These are phyloP conservation scores for Aspergillus kassunensis DNA, from an alignment of 495 filamentous ascomycete species.

Conservation along the genomic window DNA sequence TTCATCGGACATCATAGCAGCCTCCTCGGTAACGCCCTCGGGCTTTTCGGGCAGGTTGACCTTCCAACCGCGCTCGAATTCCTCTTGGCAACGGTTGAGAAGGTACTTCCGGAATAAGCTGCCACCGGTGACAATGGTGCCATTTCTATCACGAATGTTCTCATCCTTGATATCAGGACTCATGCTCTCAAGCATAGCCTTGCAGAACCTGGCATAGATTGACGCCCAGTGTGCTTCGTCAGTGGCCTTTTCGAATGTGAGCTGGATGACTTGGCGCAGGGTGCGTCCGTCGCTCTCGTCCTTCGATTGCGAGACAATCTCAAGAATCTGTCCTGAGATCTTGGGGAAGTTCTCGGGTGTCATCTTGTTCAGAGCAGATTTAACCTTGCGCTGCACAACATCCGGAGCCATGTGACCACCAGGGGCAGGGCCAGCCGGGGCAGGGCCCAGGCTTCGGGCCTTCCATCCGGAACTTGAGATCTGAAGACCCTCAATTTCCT, in stretches of 20 bases:
- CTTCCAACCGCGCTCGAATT: slow-evolving; percentile 99
- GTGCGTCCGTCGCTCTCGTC: slow-evolving; percentile 92
- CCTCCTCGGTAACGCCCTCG: slow-evolving; percentile 70
- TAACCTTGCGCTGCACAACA: slow-evolving; percentile 97
- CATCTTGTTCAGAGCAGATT: slow-evolving; percentile 99
- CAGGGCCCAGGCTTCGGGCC: slow-evolving; percentile 62
- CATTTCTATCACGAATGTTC: slow-evolving; percentile 79
- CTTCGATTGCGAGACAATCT: slow-evolving; percentile 91
- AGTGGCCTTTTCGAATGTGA: slow-evolving; percentile 98
- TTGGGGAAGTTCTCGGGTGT: slow-evolving; percentile 98
- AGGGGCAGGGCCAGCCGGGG: slow-evolving; percentile 50
- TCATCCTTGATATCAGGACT: slow-evolving; percentile 93
- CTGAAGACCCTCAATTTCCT: slow-evolving; percentile 75
- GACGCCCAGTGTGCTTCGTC: slow-evolving; percentile 98
- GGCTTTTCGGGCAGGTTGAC: slow-evolving; percentile 76
- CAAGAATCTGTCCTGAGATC: slow-evolving; percentile 88
- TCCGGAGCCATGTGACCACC: slow-evolving; percentile 73
- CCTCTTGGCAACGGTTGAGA: slow-evolving; percentile 96
- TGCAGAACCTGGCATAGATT: slow-evolving; percentile 99
- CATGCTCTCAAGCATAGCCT: slow-evolving; percentile 94
- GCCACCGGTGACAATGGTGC: slow-evolving; percentile 84
- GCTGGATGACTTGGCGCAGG: slow-evolving; percentile 93
- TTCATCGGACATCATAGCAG: slow-evolving; percentile 85
- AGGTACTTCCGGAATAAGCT: slow-evolving; percentile 97
- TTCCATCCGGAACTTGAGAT: slow-evolving; percentile 79